Base-by-base conservation (phyloP, 352 stramenopile species). In the Ophiocytium majus region DNA sequence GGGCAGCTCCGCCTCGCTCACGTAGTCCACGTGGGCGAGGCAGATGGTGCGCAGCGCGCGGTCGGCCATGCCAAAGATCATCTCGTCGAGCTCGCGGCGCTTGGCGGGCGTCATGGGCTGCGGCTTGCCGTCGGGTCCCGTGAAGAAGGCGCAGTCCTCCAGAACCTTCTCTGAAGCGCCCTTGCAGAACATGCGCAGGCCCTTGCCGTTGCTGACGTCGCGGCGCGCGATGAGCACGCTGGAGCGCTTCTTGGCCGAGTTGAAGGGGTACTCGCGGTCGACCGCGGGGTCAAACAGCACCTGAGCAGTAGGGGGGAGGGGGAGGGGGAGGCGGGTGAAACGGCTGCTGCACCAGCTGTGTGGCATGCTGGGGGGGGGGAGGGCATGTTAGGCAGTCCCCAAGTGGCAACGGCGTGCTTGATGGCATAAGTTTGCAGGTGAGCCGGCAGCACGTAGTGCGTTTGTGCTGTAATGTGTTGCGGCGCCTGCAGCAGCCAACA, bases 161-260 rank as follows among this genome's bases (percentile, higher is more conserved):
- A 89, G 83, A 19, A 89, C 63, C 1, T 76, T 79, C 81, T 89
- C 85, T 23, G 78, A 50, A 10, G 85, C 93, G 81, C 93, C 93
- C 87, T 96, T 96, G 76, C 78, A 92, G 85, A 93, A 95, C 63
- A 96, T 88, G 17, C 93, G 86, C 80, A 92, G 84, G 17, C 79
- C 84, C 23, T 63, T 33, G 31, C 23, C 63, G 34, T 76, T 63
- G 0, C 80, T 64, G 87, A 84, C 34, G 9, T 63, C 88, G 19
- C 82, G 82, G 87, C 80, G 83, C 83, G 85, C 50, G 23, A 89
- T 90, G 34, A 95, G 91, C 86, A 95, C 96, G 17, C 91, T 94
- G 95, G 98, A 98, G 89, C 95, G 93, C 89, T 98, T 98, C 33
- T 94, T 90, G 50, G 93, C 93, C 23, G 93, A 97, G 64, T 92